phyloP scores from a whole-genome alignment of 768 basidiomycete species.

The Psilocybe subaeruginosa region DNA sequence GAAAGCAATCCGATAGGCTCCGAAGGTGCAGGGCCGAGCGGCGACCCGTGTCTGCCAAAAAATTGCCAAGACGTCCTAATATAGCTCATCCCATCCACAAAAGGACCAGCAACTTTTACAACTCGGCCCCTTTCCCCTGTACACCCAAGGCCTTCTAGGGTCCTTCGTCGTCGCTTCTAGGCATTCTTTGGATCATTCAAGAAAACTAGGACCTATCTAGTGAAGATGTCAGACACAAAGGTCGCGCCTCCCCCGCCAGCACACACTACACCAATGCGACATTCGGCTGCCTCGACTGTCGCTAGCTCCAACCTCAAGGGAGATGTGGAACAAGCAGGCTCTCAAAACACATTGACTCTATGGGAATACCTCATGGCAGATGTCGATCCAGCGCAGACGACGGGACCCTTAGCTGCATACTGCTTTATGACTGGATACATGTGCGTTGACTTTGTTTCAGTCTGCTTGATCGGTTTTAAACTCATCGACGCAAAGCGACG shows the following conservation, averaged over 20 bases:
- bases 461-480: not conserved
- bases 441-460: constrained; percentile 34
- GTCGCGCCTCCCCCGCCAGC: not conserved
- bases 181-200: not conserved
- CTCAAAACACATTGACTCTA: constrained; percentile 27
- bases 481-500: constrained; percentile 48
- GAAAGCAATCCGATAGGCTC: constrained; percentile 10
- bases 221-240: constrained; percentile 9
- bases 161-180: not conserved
- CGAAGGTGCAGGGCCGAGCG: constrained; percentile 18
- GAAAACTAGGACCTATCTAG: not conserved
- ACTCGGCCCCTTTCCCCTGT: constrained; percentile 8
- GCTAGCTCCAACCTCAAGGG: constrained; percentile 8
- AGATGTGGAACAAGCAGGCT: constrained; percentile 20
- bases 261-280: not conserved
- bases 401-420: constrained; percentile 60
- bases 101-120: constrained; percentile 6
- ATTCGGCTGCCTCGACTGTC: constrained; percentile 9
- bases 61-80: constrained; percentile 21
- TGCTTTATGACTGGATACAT: constrained; percentile 84
- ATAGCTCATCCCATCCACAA: constrained; percentile 7
- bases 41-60: constrained; percentile 14
- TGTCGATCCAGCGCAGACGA: constrained; percentile 53
- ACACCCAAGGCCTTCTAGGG: not conserved
- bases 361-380: constrained; percentile 46